Conservation (phyloP, 1,284 basidiomycete genomes). For the Trametes sp. region DNA sequence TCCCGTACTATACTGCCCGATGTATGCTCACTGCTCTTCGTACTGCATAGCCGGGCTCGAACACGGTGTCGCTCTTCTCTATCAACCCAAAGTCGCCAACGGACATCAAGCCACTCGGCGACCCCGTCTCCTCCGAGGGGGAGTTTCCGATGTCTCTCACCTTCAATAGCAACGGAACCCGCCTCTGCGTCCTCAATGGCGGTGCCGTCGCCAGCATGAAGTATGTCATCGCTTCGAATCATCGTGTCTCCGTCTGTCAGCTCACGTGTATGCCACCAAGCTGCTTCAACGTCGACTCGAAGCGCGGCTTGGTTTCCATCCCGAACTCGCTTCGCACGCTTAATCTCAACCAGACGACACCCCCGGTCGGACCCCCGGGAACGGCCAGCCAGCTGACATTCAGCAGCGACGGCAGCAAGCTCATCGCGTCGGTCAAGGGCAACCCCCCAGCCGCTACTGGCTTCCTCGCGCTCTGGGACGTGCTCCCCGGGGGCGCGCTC, state of each 20-base stretch:
- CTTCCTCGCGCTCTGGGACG: conserved; percentile 55
- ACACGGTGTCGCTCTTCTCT: conserved; percentile 52
- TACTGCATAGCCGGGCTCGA: conserved; percentile 50
- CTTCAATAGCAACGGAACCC: conserved; percentile 48
- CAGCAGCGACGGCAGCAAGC: conserved; percentile 48
- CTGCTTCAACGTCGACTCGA: conserved; percentile 51
- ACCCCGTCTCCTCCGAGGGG: conserved; percentile 50
- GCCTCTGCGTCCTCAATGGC: conserved; percentile 54
- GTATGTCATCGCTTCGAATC: conserved; percentile 34
- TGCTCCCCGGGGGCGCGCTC: conserved; percentile 47
- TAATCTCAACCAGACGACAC: conserved; percentile 53
- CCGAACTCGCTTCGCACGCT: conserved; percentile 49
- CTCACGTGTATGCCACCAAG: conserved; percentile 31
- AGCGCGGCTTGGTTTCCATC: conserved; percentile 47
- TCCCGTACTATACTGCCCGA: too few species aligned
- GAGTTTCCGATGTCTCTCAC: conserved; percentile 58
- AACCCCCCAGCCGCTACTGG: conserved; percentile 47
- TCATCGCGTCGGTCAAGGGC: conserved; percentile 56
- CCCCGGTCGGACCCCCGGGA: conserved; percentile 46
- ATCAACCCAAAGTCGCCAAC: conserved; percentile 51
- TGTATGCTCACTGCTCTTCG: neutral
- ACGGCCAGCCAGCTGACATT: conserved; percentile 52
- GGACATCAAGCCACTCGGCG: conserved; percentile 48
- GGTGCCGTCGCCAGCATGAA: conserved; percentile 54
- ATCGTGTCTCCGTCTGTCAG: neutral